These are phyloP conservation scores for Vicia villosa DNA, from an alignment of 306 rosid species.

Conservation along the genomic window DNA sequence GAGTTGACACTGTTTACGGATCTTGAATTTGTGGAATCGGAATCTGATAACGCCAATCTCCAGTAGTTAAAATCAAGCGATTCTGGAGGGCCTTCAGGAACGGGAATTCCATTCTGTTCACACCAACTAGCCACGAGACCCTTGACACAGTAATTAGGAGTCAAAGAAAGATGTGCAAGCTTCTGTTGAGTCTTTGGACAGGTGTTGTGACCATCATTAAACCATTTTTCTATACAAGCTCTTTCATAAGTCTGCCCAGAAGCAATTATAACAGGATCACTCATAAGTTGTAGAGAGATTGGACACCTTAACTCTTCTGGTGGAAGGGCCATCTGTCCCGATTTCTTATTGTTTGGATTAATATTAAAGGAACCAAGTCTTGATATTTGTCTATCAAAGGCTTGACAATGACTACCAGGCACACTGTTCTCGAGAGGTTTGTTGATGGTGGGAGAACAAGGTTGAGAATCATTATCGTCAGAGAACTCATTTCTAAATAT, in stretches of 20 bases:
- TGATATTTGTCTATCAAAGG: slow-evolving; percentile 81
- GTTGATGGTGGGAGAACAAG: slow-evolving; percentile 92
- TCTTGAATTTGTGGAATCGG: slow-evolving; percentile 71
- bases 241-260: slow-evolving; percentile 98
- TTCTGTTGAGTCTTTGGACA: slow-evolving; percentile 90
- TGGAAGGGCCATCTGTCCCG: slow-evolving; percentile 71
- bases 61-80: slow-evolving; percentile 90
- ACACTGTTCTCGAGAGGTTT: slow-evolving; percentile 59
- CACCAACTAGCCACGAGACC: slow-evolving; percentile 96
- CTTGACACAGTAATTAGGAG: slow-evolving; percentile 95
- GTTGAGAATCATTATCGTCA: slow-evolving; percentile 90
- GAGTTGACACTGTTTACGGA: slow-evolving; percentile 62
- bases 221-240: slow-evolving; percentile 93
- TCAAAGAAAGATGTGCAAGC: slow-evolving; percentile 78
- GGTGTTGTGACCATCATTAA: slow-evolving; percentile 76
- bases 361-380: slow-evolving; percentile 72
- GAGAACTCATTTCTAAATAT: slow-evolving; percentile 86
- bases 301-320: slow-evolving; percentile 99
- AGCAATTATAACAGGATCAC: slow-evolving; percentile 89
- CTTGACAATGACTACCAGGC: slow-evolving; percentile 55
- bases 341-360: slow-evolving; percentile 57
- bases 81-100: slow-evolving; percentile 89
- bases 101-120: slow-evolving; percentile 77
- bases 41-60: slow-evolving; percentile 79
- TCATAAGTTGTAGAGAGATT: slow-evolving; percentile 91